Conservation (phyloP, 306 rosid genomes). For the Prunus persica region DNA sequence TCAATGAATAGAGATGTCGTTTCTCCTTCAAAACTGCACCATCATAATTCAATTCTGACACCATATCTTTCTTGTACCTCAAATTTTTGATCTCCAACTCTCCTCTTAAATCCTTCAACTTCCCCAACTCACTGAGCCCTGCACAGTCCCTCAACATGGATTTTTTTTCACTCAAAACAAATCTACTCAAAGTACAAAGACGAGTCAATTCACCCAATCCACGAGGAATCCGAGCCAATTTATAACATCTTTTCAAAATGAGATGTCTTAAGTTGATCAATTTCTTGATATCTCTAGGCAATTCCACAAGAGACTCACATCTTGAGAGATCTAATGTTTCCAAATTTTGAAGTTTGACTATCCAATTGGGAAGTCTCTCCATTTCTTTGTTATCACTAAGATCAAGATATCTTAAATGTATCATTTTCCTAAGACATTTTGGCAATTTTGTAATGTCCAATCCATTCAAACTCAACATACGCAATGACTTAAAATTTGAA, state of each 20-base stretch:
- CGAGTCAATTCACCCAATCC: background rate
- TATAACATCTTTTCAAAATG: fast-evolving
- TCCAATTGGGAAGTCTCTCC: conserved; percentile 4
- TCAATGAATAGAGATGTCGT: background rate
- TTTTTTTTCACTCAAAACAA: background rate
- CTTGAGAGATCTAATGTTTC: background rate
- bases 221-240: background rate
- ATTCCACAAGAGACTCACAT: background rate
- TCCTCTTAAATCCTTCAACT: background rate
- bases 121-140: conserved; percentile 2
- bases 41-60: background rate
- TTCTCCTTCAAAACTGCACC: background rate
- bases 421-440: background rate
- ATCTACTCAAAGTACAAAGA: background rate
- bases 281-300: background rate
- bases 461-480: conserved; percentile 9
- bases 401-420: conserved; percentile 20
- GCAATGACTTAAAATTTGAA: conserved; percentile 6
- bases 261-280: conserved; percentile 21
- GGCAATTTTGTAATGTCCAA: background rate
- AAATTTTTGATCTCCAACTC: background rate
- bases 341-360: conserved; percentile 7
- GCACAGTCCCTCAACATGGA: background rate
- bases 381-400: background rate
- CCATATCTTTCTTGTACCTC: background rate